Percentiles rank a stretch among this genome's conserved stretches.
These are phyloP conservation scores for Solanum virginianum DNA, from an alignment of 257 asterid genomes.

Conservation along the genomic window DNA sequence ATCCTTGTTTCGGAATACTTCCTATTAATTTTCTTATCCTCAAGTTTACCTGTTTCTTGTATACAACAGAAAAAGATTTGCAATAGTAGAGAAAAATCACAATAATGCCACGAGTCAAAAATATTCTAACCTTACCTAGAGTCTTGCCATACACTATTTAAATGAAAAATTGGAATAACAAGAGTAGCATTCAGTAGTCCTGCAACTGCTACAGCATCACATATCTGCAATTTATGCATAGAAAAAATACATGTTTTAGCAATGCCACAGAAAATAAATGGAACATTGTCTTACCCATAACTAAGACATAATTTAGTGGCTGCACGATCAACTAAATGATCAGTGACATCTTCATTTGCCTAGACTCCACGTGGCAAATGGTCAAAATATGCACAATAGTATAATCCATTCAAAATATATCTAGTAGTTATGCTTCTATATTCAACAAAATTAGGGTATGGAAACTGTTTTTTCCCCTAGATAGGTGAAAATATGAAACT, in stretches of 20 bases:
- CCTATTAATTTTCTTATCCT: background rate
- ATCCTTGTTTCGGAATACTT: background rate
- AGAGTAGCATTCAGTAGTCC: constrained; percentile 97
- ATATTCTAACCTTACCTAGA: constrained; percentile 51
- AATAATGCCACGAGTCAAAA: background rate
- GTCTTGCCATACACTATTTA: constrained; percentile 96
- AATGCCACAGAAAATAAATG: background rate
- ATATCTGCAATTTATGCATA: constrained; percentile 47
- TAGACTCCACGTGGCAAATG: background rate
- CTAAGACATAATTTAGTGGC: background rate
- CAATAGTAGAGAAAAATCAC: background rate
- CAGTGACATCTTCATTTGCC: background rate
- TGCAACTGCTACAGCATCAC: constrained; percentile 99
- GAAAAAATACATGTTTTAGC: background rate
- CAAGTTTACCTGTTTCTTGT: background rate
- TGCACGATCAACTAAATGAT: background rate
- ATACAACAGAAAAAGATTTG: background rate
- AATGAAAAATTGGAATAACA: constrained; percentile 92
- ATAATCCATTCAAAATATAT: background rate
- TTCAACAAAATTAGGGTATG: background rate
- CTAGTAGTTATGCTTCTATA: background rate
- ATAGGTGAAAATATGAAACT: background rate
- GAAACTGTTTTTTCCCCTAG: background rate
- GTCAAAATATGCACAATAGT: background rate
- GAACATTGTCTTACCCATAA: background rate